Evolutionary conservation across 1,139 yeast genomes (phyloP), one percentile per base, ranked within the genome.

Genomic region (Yamadazyma friedrichii): DNA sequence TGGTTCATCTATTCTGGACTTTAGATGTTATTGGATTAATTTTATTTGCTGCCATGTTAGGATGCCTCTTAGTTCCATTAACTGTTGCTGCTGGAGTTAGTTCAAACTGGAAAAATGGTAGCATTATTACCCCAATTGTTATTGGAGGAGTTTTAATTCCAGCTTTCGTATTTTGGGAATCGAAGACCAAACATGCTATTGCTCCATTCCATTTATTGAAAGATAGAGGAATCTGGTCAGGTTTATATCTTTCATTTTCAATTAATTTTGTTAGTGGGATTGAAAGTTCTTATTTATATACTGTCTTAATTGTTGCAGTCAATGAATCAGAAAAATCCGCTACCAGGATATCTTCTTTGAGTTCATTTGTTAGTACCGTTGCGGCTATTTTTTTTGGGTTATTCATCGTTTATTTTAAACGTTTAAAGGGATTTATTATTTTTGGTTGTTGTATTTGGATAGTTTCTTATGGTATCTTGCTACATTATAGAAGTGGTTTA

Each of bases 171-270:
- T 28, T 52, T 16, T 67, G 71, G 70, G 72, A 67, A 51, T 44
- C 50, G 9, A 55, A 49, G 36, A 62, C 71, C 25, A 55, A 49
- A 39, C 54, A 57, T 44, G 72, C 73, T 12, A 49, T 67, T 27
- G 51, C 60, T 27, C 74, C 74, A 13, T 52, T 58, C 45, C 48
- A 51, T 4, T 59, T 67, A 38, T 54, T 66, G 50, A 61, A 49
- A 37, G 68, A 67, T 47, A 59, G 73, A 49, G 74, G 71, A 43
- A 59, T 67, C 27, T 67, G 66, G 66, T 47, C 65, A 11, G 61
- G 63, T 13, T 53, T 56, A 41, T 31, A 55, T 20, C 59, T 67
- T 35, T 59, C 63, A 15, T 53, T 63, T 46, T 50, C 65, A 17
- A 58, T 65, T 43, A 61, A 61, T 51, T 61, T 64, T 44, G 52